Conservation (phyloP, 352 stramenopile species). For the Globisporangium parvum region DNA sequence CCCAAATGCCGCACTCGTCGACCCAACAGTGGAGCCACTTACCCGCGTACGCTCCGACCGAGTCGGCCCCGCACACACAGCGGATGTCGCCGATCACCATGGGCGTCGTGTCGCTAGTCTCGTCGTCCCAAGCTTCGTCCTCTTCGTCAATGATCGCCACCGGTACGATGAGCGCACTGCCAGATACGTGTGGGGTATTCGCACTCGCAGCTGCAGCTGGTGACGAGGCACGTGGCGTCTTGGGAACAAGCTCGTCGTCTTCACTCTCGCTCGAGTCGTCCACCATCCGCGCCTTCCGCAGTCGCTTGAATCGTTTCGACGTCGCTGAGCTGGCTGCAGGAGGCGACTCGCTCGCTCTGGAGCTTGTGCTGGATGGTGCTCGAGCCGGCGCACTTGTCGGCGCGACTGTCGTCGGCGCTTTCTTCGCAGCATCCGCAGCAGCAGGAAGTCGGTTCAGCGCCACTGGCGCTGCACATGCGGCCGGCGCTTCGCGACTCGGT, state of each 20-base stretch:
- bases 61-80: constrained; percentile 46
- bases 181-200: background rate
- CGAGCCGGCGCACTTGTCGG: no score
- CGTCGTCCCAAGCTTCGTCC: constrained; percentile 21
- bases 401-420: background rate
- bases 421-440: background rate
- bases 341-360: background rate
- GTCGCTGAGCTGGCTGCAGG: background rate
- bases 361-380: background rate
- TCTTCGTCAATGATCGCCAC: constrained; percentile 27
- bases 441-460: background rate
- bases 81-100: constrained; percentile 41
- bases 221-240: background rate
- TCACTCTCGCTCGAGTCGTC: constrained; percentile 9
- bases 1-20: constrained; percentile 53
- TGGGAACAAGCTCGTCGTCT: background rate
- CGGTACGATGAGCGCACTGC: background rate
- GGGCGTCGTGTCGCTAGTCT: constrained; percentile 3
- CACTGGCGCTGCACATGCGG: background rate
- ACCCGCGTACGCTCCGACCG: constrained; percentile 43
- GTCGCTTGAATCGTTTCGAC: constrained; percentile 11
- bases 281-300: constrained; percentile 1
- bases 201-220: background rate
- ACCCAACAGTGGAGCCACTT: constrained; percentile 69
- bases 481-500: background rate